Percentiles rank a stretch among this genome's conserved stretches.
phyloP scores from a whole-genome alignment of 768 basidiomycete species.

The Vararia minispora region DNA sequence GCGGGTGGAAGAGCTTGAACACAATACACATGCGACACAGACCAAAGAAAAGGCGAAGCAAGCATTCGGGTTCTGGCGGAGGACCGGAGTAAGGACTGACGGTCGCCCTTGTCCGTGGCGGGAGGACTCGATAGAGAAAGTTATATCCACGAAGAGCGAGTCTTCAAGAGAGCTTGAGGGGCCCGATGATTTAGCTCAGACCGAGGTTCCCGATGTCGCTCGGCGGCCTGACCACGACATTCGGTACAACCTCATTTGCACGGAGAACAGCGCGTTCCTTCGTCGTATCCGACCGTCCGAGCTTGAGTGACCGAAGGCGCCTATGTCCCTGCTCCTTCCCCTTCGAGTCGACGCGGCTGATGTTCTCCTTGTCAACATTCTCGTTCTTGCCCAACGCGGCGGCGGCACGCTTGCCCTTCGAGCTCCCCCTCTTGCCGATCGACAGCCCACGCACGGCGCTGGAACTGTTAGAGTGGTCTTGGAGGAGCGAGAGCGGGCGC shows the following conservation, averaged over 20 bases:
- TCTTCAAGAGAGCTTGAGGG: too few species aligned
- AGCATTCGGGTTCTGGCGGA: too few species aligned
- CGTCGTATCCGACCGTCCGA: conserved; percentile 51
- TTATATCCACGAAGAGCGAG: too few species aligned
- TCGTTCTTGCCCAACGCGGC: conserved; percentile 16
- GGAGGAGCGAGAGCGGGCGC: conserved; percentile 51
- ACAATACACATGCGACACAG: too few species aligned
- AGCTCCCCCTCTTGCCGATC: conserved; percentile 47
- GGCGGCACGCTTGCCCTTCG: conserved; percentile 26
- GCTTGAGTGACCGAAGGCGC: conserved; percentile 47
- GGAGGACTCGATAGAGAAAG: too few species aligned
- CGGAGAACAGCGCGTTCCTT: conserved; percentile 48
- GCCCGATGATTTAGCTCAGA: too few species aligned
- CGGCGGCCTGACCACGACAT: conserved; percentile 51
- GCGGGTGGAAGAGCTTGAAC: too few species aligned
- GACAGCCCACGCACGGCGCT: conserved; percentile 41
- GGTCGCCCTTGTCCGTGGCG: too few species aligned
- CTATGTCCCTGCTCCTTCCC: conserved; percentile 30
- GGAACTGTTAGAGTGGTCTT: conserved; percentile 43
- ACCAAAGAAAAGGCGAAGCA: too few species aligned
- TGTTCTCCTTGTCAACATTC: conserved; percentile 13
- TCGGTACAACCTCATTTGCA: conserved; percentile 44
- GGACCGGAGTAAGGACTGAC: too few species aligned
- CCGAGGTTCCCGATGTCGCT: too few species aligned
- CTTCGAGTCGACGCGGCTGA: conserved; percentile 23